Evolutionary conservation across 768 basidiomycete genomes (phyloP).

Genomic region (Psilocybe tampanensis): DNA sequence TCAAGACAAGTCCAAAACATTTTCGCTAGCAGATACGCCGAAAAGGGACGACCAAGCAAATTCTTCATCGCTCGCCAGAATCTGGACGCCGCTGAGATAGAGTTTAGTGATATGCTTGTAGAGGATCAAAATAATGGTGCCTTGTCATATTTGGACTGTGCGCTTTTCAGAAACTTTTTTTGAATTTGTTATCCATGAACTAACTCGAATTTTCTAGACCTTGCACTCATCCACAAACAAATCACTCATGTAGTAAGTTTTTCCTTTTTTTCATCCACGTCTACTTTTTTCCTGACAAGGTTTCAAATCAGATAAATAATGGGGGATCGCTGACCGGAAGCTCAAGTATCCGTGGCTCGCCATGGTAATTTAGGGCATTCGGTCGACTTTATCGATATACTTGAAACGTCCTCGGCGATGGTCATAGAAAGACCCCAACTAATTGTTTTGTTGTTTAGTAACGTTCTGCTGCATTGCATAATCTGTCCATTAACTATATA

Average conservation of each 20-base stretch:
- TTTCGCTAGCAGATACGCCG: slow-evolving; percentile 62
- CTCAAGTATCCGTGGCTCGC: slow-evolving; percentile 39
- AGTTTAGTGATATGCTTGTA: slow-evolving; percentile 95
- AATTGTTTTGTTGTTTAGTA: no score
- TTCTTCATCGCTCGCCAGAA: slow-evolving; percentile 87
- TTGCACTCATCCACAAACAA: slow-evolving; percentile 52
- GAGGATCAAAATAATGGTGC: slow-evolving; percentile 98
- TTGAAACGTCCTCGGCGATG: no score
- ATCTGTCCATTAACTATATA: no score
- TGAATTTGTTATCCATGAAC: not conserved
- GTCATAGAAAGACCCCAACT: no score
- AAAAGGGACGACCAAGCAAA: slow-evolving; percentile 56
- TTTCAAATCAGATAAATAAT: slow-evolving; percentile 33
- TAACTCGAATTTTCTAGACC: slow-evolving; percentile 31
- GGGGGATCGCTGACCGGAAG: slow-evolving; percentile 42
- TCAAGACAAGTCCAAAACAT: slow-evolving; percentile 89
- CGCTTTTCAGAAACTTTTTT: slow-evolving; percentile 29
- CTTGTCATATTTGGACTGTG: slow-evolving; percentile 90
- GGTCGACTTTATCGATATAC: not conserved
- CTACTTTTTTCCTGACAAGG: slow-evolving; percentile 1
- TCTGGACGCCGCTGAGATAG: slow-evolving; percentile 89
- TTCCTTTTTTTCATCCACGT: not conserved
- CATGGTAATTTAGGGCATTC: slow-evolving; percentile 33
- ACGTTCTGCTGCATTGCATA: no score
- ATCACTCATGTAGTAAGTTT: slow-evolving; percentile 46